These are phyloP conservation scores for Cyathus olla DNA, from an alignment of 1,284 basidiomycete species.

Conservation along the genomic window DNA sequence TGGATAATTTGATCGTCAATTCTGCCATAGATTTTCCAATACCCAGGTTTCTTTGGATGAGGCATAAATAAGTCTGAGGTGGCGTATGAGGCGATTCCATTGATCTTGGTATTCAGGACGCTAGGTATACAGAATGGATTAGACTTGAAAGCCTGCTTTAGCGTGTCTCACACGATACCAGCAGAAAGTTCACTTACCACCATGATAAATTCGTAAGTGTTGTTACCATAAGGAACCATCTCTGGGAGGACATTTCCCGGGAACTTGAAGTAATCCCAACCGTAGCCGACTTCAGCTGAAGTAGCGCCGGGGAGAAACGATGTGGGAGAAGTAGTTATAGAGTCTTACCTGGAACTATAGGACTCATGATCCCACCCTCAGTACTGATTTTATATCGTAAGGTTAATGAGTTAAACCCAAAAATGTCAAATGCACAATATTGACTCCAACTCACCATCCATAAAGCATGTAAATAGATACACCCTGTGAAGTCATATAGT, in stretches of 20 bases:
- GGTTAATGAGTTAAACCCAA: no score
- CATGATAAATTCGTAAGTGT: slow-evolving; percentile 20
- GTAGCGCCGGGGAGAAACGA: not conserved
- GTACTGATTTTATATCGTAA: no score
- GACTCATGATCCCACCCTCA: slow-evolving; percentile 19
- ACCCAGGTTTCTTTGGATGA: slow-evolving; percentile 50
- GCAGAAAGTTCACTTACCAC: not conserved
- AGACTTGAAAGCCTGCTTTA: not conserved
- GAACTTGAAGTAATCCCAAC: slow-evolving; percentile 34
- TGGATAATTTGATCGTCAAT: slow-evolving; percentile 59
- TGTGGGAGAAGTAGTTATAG: not conserved
- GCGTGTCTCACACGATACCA: not conserved
- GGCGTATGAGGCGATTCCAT: slow-evolving; percentile 28
- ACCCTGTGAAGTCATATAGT: slow-evolving; percentile 21
- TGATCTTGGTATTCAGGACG: slow-evolving; percentile 21
- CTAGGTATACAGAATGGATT: slow-evolving; percentile 7
- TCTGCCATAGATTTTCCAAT: slow-evolving; percentile 52
- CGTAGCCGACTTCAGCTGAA: slow-evolving; percentile 13
- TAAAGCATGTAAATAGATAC: slow-evolving; percentile 23
- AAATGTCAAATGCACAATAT: no score
- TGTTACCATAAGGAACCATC: slow-evolving; percentile 18
- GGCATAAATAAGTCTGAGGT: slow-evolving; percentile 50
- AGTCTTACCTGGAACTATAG: slow-evolving; percentile 19
- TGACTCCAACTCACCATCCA: slow-evolving; percentile 18
- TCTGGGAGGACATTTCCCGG: slow-evolving; percentile 6